Conservation (phyloP, 495 filamentous ascomycete genomes). For the Achaetomiella virescens region DNA sequence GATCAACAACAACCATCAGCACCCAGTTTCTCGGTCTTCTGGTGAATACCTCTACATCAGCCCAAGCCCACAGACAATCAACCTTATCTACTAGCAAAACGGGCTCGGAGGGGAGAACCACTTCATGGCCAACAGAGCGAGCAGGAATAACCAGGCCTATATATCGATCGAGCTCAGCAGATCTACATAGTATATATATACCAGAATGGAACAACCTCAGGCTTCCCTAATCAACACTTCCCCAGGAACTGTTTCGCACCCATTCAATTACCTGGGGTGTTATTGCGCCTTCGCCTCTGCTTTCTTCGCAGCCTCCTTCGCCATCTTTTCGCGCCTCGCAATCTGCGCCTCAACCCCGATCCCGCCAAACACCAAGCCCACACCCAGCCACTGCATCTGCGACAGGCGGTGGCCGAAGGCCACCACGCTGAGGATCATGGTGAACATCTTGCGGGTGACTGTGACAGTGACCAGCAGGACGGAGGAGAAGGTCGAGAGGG, state of each 20-base stretch:
- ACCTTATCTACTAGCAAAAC: no score
- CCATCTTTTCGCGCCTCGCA: conserved; percentile 73
- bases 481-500: conserved; percentile 82
- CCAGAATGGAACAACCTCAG: neutral
- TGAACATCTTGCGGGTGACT: conserved; percentile 97
- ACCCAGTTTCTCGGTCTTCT: no score
- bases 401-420: conserved; percentile 87
- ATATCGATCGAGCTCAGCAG: no score
- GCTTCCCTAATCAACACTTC: no score
- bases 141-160: no score
- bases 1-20: no score
- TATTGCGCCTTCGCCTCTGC: conserved; percentile 36
- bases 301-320: conserved; percentile 66
- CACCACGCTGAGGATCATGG: conserved; percentile 92
- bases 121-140: no score
- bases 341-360: conserved; percentile 86
- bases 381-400: conserved; percentile 81
- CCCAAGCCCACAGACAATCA: no score
- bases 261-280: neutral
- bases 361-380: conserved; percentile 88
- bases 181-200: neutral
- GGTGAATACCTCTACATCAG: no score
- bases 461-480: conserved; percentile 93
- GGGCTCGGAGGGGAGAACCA: no score
- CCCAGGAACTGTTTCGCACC: no score